These are phyloP conservation scores for Maudiozyma bulderi DNA, from an alignment of 805 yeast genomes.

Conservation along the genomic window DNA sequence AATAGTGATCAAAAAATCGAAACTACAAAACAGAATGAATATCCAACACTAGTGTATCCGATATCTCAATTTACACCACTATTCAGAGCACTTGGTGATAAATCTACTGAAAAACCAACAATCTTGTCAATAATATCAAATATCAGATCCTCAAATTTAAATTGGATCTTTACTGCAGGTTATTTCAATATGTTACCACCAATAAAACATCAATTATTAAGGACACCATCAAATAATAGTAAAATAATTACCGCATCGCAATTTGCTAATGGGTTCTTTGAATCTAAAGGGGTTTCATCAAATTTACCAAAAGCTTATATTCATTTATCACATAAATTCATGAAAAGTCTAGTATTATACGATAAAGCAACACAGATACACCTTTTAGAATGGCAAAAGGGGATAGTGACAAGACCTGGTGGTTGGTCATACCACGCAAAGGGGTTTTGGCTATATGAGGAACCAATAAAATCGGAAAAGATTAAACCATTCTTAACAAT, in stretches of 20 bases:
- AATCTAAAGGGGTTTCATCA: conserved; percentile 71
- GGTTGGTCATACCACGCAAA: conserved; percentile 99
- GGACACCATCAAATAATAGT: conserved; percentile 37
- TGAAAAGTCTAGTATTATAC: conserved; percentile 38
- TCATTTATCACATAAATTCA: conserved; percentile 59
- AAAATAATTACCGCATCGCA: conserved; percentile 86
- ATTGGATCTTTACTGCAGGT: conserved; percentile 92
- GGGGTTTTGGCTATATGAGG: conserved; percentile 78
- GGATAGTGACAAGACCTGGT: conserved; percentile 63
- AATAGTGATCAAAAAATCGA: conserved; percentile 9
- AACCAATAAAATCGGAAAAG: conserved; percentile 17
- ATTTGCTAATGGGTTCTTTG: conserved; percentile 85
- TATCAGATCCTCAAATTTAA: conserved; percentile 41
- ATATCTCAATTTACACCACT: conserved; percentile 86
- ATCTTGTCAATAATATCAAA: conserved; percentile 51
- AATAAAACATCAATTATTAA: conserved; percentile 48
- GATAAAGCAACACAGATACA: conserved; percentile 39
- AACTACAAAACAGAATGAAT: conserved; percentile 6
- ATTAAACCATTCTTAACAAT: conserved; percentile 62
- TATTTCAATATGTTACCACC: conserved; percentile 86
- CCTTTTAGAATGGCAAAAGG: conserved; percentile 79
- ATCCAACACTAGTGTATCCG: conserved; percentile 70
- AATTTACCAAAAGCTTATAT: conserved; percentile 82
- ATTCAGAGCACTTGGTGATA: conserved; percentile 38
- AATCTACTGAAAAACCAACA: conserved; percentile 76